Conservation (phyloP, 2,329 filamentous ascomycete genomes). For the Calonectria naviculata region DNA sequence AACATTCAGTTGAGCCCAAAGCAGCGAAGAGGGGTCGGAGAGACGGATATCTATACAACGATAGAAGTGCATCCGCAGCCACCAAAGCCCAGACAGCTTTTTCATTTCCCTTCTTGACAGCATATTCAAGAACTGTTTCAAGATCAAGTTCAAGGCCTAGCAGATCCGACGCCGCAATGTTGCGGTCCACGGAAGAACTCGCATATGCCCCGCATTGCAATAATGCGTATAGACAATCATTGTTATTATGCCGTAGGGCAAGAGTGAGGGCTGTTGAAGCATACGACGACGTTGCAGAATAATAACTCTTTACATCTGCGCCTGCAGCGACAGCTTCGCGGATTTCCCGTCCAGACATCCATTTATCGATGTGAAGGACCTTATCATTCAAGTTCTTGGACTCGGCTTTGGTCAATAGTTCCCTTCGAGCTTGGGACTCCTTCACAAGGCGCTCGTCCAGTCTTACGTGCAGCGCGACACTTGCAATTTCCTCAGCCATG, state of each 20-base stretch:
- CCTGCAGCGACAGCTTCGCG: neutral
- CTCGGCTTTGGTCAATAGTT: neutral
- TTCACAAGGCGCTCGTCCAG: neutral
- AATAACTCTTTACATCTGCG: neutral
- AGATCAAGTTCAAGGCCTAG: too few species aligned
- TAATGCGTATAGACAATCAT: neutral
- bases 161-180: neutral
- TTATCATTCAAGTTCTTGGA: neutral
- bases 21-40: neutral
- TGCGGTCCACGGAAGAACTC: neutral
- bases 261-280: neutral
- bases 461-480: neutral
- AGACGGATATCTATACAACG: accelerated
- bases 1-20: neutral
- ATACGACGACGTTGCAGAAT: neutral
- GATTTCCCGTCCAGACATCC: neutral
- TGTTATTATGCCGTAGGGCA: neutral
- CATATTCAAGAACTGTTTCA: neutral
- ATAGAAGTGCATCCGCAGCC: neutral
- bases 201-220: neutral
- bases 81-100: neutral
- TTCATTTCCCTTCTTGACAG: neutral
- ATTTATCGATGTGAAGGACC: neutral
- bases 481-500: neutral
- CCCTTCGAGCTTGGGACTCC: neutral